A percentile compares a stretch with the other conserved stretches of the same genome.
Evolutionary conservation across 805 yeast species (phyloP).

Genomic region (Zygosaccharomyces rouxii): DNA sequence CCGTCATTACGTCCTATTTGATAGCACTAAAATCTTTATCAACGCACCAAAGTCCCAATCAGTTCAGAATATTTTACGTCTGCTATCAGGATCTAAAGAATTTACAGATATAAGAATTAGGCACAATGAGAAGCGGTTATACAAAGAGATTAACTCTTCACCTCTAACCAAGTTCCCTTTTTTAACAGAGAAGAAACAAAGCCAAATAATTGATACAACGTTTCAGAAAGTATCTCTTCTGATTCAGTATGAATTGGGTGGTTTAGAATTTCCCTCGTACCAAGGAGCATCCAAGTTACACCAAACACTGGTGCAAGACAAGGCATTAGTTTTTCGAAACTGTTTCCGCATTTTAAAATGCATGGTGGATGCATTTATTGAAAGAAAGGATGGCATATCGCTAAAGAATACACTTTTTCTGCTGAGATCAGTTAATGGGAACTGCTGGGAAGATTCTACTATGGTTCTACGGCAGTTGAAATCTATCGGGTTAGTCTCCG

Average conservation of each 20-base stretch:
- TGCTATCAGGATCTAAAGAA: constrained; percentile 40
- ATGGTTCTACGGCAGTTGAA: constrained; percentile 45
- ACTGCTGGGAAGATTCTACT: constrained; percentile 49
- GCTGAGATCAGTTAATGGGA: constrained; percentile 40
- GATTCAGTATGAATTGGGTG: constrained; percentile 49
- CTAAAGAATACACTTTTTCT: constrained; percentile 38
- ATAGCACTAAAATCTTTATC: constrained; percentile 40
- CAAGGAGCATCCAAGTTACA: constrained; percentile 40
- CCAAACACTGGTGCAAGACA: constrained; percentile 43
- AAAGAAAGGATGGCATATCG: constrained; percentile 41
- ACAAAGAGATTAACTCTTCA: constrained; percentile 40
- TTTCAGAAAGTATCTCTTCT: constrained; percentile 41
- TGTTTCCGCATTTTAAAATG: constrained; percentile 42
- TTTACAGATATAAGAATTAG: constrained; percentile 40
- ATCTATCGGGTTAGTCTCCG: constrained; percentile 42
- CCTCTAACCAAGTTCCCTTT: constrained; percentile 39
- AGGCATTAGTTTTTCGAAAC: constrained; percentile 40
- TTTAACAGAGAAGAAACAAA: constrained; percentile 29
- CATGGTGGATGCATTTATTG: constrained; percentile 41
- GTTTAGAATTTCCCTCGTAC: constrained; percentile 43
- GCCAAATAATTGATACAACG: constrained; percentile 22
- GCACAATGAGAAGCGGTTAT: constrained; percentile 43
- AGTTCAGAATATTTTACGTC: constrained; percentile 20
- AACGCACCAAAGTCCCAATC: constrained; percentile 13
- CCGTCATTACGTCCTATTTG: constrained; percentile 43